Percentiles rank a stretch among this genome's conserved stretches.
Conservation (phyloP, 2,329 filamentous ascomycete species). For the Ceratocystis alfenasii region DNA sequence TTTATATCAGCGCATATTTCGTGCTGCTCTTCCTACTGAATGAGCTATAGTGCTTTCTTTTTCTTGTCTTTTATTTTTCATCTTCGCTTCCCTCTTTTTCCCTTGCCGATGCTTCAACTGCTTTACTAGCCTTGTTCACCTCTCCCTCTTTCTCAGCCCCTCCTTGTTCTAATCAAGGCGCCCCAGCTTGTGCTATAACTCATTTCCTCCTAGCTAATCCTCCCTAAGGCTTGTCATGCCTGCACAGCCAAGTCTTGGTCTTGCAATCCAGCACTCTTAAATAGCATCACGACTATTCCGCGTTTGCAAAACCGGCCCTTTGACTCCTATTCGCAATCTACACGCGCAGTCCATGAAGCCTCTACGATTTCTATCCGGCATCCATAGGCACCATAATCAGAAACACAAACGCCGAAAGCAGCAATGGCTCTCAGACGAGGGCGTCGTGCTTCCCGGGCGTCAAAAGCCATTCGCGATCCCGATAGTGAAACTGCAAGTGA, state of each 20-base stretch:
- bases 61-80: not conserved
- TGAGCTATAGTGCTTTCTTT: not conserved
- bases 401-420: slow-evolving; percentile 12
- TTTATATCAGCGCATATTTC: not conserved
- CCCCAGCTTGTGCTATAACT: not conserved
- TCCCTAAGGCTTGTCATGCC: not conserved
- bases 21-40: not conserved
- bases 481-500: too few species aligned
- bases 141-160: not conserved
- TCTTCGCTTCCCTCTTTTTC: not conserved
- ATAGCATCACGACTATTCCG: not conserved
- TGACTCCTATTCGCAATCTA: not conserved
- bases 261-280: not conserved
- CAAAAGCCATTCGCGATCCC: not conserved
- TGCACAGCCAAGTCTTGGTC: not conserved
- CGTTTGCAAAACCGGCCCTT: not conserved
- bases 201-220: not conserved
- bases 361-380: slow-evolving; percentile 8
- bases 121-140: not conserved
- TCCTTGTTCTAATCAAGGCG: not conserved
- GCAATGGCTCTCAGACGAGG: not conserved
- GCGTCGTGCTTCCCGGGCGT: not conserved
- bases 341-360: slow-evolving; percentile 7
- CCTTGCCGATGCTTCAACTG: not conserved
- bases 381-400: slow-evolving; percentile 4